Base-by-base conservation (phyloP, 441 rosid genomes). In the Omphalea diandra region DNA sequence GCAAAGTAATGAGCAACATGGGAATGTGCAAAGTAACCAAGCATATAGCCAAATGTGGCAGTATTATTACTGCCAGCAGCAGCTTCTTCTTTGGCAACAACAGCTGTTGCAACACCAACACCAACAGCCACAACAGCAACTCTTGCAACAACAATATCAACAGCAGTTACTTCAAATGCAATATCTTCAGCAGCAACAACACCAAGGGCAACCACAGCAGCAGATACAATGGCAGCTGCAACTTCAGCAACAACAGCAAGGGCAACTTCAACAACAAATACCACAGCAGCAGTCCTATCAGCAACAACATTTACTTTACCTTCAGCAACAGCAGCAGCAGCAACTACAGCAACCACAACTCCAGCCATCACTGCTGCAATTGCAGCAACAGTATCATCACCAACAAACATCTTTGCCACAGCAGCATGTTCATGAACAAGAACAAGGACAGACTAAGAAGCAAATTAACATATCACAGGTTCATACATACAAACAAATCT, bases 1-100 rank as follows among this genome's bases (percentile, higher is more conserved):
- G 40, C 92, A 82, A 76, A 79, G 81, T 64, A 78, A 63, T 57
- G 87, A 77, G 73, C 89, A 81, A 70, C 75, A 75, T 9, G 86
- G 75, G 35, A 74, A 75, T 69, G 50, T 75, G 77, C 88, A 83
- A 78, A 81, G 79, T 77, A 81, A 65, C 60, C 81, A 83, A 77
- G 87, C 86, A 22, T 85, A 91, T 77, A 79, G 83, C 71, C 90
- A 89, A 65, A 85, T 83, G 87, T 91, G 90, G 93, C 98, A 91
- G 69, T 83, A 89, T 74, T 83, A 83, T 73, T 86, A 83, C 73
- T 86, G 88, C 75, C 86, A 90, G 81, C 86, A 88, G 53, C 83
- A 86, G 59, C 86, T 77, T 65, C 83, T 81, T 68, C 68, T 75
- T 68, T 66, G 76, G 71, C 85, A 77, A 69, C 91, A 82, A 58